Evolutionary conservation across 73 alveolate species (phyloP), one percentile per base, ranked within the genome.

Genomic region (Blepharisma japonicum): DNA sequence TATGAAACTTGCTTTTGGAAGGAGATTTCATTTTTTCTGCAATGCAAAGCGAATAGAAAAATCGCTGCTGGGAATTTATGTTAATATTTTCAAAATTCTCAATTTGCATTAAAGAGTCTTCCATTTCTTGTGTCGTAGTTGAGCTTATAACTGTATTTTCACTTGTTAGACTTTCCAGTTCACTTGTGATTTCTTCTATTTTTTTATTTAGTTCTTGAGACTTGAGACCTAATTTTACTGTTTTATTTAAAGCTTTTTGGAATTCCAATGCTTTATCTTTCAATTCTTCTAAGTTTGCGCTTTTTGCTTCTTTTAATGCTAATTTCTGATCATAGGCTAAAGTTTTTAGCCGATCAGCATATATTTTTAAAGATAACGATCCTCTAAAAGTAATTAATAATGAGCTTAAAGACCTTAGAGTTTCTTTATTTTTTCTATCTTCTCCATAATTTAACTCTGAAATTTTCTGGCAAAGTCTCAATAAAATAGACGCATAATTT

Each of bases 101-200:
- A 1, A 32, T 32, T 2, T 11, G 14, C 46, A 18, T 8, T 14
- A 61, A 14, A 61, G 74, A 25, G 2, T 61, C 74, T 61, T 61
- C 74, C 14, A 61, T 11, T 20, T 61, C 74, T 61, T 61, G 74
- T 25, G 14, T 61, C 18, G 49, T 20, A 1, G 23, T 61, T 9
- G 74, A n/a, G 18, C 47, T 61, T 9, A 25, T 25, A 18, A 14
- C 74, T 14, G 74, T 14, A 61, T n/a, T 14, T 14, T 39, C 74
- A 61, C 74, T 61, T 8, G 14, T 14, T 2, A 61, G 47, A 61
- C 74, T 61, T 61, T 39, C 74, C 18, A 61, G 14, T 2, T 61
- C 74, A 61, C 74, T 61, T 14, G 38, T 61, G 47, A 61, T 61
- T 25, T 61, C 74, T 1, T 61, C 74, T 20, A 61, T 11, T 61